A percentile compares a stretch with the other conserved stretches of the same genome.
Conservation (phyloP, 177 flowering plant species). For the Viscum album region DNA sequence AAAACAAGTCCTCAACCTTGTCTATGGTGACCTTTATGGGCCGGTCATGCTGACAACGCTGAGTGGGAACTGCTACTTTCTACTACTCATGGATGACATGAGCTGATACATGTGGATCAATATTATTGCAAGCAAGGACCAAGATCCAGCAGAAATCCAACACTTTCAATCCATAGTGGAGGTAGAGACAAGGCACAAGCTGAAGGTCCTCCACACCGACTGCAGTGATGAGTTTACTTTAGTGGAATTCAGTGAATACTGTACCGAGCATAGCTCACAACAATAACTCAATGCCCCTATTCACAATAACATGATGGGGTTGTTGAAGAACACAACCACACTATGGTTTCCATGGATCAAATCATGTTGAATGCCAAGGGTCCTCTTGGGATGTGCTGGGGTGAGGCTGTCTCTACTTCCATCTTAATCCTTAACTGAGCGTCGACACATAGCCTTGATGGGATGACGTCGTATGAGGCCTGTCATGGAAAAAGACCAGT, state of each 20-base stretch:
- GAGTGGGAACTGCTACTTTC: slow-evolving; percentile 8
- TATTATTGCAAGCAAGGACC: background rate
- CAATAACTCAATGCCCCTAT: slow-evolving; percentile 4
- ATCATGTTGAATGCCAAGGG: too few species aligned
- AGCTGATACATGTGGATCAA: background rate
- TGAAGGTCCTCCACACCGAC: slow-evolving; percentile 7
- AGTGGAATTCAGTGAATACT: slow-evolving; percentile 1
- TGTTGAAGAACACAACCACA: too few species aligned
- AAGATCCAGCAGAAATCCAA: slow-evolving; percentile 1
- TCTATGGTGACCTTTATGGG: slow-evolving; percentile 12
- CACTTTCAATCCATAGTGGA: too few species aligned
- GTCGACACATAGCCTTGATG: too few species aligned
- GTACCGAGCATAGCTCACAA: slow-evolving; percentile 5
- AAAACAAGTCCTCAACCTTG: background rate
- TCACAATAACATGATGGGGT: slow-evolving; percentile 14
- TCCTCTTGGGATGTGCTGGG: too few species aligned
- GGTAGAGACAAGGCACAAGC: background rate
- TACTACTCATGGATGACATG: too few species aligned
- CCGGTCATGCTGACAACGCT: slow-evolving; percentile 9
- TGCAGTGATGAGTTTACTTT: slow-evolving; percentile 12
- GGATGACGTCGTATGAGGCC: too few species aligned
- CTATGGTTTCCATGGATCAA: too few species aligned
- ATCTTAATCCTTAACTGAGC: too few species aligned
- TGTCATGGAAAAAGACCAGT: too few species aligned
- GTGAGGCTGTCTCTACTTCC: too few species aligned